These are phyloP conservation scores for Trichoderma pleuroti DNA, from an alignment of 2,329 filamentous ascomycete species.

Conservation along the genomic window DNA sequence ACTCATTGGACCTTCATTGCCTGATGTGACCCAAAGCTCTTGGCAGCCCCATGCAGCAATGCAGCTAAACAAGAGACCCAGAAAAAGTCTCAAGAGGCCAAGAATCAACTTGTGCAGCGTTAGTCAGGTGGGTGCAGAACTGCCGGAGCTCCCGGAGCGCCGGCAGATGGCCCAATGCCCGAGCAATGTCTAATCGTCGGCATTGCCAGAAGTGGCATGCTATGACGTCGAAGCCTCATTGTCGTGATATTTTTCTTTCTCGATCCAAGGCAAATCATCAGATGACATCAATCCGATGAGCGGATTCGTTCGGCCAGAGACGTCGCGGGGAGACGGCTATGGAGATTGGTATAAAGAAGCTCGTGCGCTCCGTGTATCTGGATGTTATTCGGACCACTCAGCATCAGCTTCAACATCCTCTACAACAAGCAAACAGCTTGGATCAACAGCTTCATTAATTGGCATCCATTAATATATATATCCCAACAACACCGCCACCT, in stretches of 20 bases:
- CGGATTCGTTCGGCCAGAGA: not conserved
- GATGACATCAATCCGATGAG: constrained; percentile 14
- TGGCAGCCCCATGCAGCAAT: not conserved
- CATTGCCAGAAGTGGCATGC: constrained; percentile 7
- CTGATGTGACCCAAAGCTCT: not conserved
- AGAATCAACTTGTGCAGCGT: not conserved
- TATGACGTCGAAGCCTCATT: constrained; percentile 13
- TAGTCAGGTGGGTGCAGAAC: constrained; percentile 6
- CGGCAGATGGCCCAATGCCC: constrained; percentile 15
- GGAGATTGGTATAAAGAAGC: constrained; percentile 2
- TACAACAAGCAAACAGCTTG: not conserved
- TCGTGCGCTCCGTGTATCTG: constrained; percentile 2
- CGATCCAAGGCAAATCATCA: not conserved
- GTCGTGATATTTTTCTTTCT: not conserved
- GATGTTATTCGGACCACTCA: not conserved
- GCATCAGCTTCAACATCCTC: constrained; percentile 7
- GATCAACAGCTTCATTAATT: not conserved
- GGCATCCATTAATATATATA: not conserved
- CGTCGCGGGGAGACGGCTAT: not conserved
- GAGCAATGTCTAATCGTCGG: not conserved
- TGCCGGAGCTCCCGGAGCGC: constrained; percentile 12
- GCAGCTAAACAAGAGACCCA: not conserved
- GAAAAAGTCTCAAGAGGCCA: not conserved
- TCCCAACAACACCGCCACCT: not conserved
- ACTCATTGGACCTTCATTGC: not conserved